Conservation (phyloP, 2,329 filamentous ascomycete genomes). For the Tolypocladium ophioglossoides region DNA sequence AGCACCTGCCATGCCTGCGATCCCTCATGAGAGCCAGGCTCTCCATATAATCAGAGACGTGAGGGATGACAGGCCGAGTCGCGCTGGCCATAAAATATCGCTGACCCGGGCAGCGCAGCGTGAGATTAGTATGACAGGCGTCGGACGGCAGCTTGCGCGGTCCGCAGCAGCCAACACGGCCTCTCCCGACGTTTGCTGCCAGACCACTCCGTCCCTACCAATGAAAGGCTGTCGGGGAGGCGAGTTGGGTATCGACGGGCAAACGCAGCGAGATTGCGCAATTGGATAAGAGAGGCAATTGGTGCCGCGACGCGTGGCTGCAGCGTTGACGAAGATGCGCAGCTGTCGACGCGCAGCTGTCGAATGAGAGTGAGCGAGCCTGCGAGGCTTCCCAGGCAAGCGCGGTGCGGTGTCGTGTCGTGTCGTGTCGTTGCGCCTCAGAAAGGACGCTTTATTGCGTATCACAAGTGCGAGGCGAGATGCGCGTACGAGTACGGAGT, state of each 20-base stretch:
- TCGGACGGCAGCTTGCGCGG: neutral
- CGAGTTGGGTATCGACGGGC: neutral
- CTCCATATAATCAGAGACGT: neutral
- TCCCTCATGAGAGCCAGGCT: neutral
- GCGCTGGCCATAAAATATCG: neutral
- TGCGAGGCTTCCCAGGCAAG: neutral
- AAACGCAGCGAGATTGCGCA: neutral
- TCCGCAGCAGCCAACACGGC: neutral
- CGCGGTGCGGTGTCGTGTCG: too few species aligned
- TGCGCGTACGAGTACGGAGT: too few species aligned
- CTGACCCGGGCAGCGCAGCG: neutral
- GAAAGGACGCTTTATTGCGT: neutral
- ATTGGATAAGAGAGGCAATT: neutral
- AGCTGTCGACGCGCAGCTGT: neutral
- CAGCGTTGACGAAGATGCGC: neutral
- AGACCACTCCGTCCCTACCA: neutral
- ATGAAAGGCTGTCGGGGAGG: neutral
- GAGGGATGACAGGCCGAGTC: neutral
- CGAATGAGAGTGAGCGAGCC: neutral
- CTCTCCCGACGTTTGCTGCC: neutral
- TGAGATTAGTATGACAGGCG: neutral
- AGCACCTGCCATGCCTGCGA: constrained; percentile 1
- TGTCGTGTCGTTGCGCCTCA: neutral
- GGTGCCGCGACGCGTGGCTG: neutral
- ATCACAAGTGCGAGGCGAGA: neutral